phyloP scores from a whole-genome alignment of 306 rosid species.

The Fragaria ananassa region DNA sequence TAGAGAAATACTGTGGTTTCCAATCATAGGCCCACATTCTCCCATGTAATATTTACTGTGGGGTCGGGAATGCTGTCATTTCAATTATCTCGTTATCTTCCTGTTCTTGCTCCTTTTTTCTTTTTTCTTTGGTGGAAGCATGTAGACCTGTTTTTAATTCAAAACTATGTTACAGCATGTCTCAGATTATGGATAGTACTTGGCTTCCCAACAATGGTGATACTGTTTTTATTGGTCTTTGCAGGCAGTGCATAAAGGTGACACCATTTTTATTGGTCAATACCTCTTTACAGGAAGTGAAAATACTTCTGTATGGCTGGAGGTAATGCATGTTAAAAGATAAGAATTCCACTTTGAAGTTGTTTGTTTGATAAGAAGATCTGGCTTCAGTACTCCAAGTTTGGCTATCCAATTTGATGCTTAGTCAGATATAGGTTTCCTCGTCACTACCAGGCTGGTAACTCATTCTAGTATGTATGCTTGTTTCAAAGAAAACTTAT shows the following conservation, averaged over 20 bases:
- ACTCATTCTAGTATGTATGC: neutral
- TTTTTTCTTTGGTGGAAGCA: neutral
- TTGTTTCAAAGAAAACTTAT: neutral
- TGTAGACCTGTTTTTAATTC: neutral
- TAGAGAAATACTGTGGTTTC: too few species aligned
- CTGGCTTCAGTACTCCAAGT: neutral
- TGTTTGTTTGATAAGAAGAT: neutral
- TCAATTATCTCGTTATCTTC: neutral
- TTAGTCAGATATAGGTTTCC: neutral
- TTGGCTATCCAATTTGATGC: neutral
- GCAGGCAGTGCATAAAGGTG: slow-evolving; percentile 49
- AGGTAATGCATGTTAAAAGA: slow-evolving; percentile 28
- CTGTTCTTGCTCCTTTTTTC: neutral
- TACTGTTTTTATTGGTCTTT: slow-evolving; percentile 41
- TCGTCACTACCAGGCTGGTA: neutral
- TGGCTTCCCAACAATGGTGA: slow-evolving; percentile 34
- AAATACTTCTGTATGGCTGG: slow-evolving; percentile 52
- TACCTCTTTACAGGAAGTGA: slow-evolving; percentile 58
- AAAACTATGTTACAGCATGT: neutral
- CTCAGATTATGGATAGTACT: neutral
- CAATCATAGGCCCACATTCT: too few species aligned
- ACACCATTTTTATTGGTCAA: slow-evolving; percentile 47
- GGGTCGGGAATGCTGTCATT: neutral
- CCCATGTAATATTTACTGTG: too few species aligned
- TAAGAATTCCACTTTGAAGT: slow-evolving; percentile 3